Evolutionary conservation across 176 grass and related monocot genomes (phyloP), one percentile per base, ranked within the genome.

Genomic region (Zoysia japonica): DNA sequence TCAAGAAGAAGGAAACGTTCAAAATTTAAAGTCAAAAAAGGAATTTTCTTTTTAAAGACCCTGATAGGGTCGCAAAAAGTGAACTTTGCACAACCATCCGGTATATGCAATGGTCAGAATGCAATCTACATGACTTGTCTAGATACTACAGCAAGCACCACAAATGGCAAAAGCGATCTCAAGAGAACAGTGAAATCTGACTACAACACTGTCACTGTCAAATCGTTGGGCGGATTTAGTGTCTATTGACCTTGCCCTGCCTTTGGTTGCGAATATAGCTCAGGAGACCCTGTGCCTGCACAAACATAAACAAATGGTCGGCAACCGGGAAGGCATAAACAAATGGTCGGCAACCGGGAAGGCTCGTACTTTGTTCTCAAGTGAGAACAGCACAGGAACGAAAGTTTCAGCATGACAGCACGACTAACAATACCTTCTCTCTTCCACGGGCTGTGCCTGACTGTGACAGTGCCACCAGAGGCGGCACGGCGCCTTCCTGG

Each of bases 401-500:
- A 50, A 55, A 46, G 48, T 77, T 42, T 48, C 41, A 48, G 52
- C 28, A 65, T 61, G 56, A 39, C 20, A 62, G 42, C 2, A 80
- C 41, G 69, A 17, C 41, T 72, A 75, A 17, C 51, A 70, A 49
- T 85, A 94, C 94, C 91, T 92, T 97, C 63, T 97, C 94, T 90
- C 87, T 91, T 84, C 91, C 91, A 65, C 94, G 89, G 51, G 87
- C 60, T 5, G 94, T 97, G 47, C 94, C 91, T 28, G 94, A 97
- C 67, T 90, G 91, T 20, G 89, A 94, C 59, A 97, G 72, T 9
- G 89, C 85, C 16, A 87, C 94, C 60, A 94, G 51, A 77, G 94
- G 91, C 16, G 94, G 94, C 70, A 97, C 86, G 14, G 87, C 89
- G 20, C 94, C 91, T 88, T 97, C 94, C 47, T 90, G 85, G 83